Evolutionary conservation across 1,139 yeast genomes (phyloP).

Genomic region (Insectozyma bohioensis): DNA sequence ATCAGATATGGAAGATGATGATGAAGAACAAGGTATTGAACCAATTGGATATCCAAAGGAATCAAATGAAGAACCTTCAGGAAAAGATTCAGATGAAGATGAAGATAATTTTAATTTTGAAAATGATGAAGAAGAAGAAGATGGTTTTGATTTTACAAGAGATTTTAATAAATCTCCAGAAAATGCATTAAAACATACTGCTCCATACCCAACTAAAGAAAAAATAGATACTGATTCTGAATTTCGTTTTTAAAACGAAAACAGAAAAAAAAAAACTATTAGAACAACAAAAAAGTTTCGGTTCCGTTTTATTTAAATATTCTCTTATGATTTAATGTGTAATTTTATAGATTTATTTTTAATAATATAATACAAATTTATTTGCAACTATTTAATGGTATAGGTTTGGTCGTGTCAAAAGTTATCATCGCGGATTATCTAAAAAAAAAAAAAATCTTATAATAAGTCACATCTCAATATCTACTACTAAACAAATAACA

Average conservation of each 20-base stretch:
- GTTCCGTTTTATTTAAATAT: conserved; percentile 1
- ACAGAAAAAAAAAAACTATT: neutral
- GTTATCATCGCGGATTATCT: conserved; percentile 4
- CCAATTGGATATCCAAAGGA: no score
- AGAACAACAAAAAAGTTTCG: neutral
- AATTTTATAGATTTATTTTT: neutral
- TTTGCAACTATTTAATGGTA: conserved; percentile 5
- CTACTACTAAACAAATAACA: neutral
- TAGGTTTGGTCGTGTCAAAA: no score
- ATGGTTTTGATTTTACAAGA: conserved; percentile 12
- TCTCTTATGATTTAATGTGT: neutral
- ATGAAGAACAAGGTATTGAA: conserved; percentile 4
- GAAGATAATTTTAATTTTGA: conserved; percentile 6
- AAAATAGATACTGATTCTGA: conserved; percentile 13
- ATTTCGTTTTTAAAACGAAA: conserved; percentile 10
- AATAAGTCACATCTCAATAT: conserved; percentile 4
- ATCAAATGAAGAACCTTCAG: neutral
- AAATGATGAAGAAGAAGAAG: conserved; percentile 8
- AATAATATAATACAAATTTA: neutral
- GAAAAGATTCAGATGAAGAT: conserved; percentile 6
- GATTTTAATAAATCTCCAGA: neutral
- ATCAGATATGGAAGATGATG: conserved; percentile 13
- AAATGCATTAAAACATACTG: neutral
- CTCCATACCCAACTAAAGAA: conserved; percentile 12
- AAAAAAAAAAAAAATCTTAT: conserved; percentile 5